A percentile compares a stretch with the other conserved stretches of the same genome.
Conservation (phyloP, 768 basidiomycete species). For the Agrocybe praecox region DNA sequence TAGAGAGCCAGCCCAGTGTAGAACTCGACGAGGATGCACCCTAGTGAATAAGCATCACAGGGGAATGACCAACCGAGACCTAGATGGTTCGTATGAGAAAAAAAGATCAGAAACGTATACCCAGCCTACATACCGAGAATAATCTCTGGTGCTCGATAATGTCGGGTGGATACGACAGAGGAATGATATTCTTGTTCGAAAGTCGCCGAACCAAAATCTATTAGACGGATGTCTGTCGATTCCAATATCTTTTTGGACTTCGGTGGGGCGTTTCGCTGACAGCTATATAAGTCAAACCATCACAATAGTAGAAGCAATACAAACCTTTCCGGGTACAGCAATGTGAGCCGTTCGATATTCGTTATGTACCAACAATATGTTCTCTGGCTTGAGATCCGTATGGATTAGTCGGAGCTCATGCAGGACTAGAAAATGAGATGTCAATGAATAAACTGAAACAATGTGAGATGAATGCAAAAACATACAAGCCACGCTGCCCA, state of each 20-base stretch:
- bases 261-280: constrained; percentile 64
- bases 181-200: constrained; percentile 99
- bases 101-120: not conserved
- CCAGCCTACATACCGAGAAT: constrained; percentile 76
- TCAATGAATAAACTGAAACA: constrained; percentile 18
- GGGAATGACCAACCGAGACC: constrained; percentile 98
- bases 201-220: constrained; percentile 98
- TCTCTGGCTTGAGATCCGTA: constrained; percentile 99
- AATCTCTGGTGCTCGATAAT: constrained; percentile 99
- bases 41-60: constrained; percentile 97
- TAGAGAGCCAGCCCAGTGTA: constrained; percentile 98
- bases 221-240: constrained; percentile 91
- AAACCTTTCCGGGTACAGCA: constrained; percentile 67
- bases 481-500: constrained; percentile 94
- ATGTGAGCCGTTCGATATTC: constrained; percentile 66
- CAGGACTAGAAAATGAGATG: constrained; percentile 57
- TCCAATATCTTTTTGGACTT: constrained; percentile 78
- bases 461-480: constrained; percentile 4
- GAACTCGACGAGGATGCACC: constrained; percentile 98
- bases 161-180: constrained; percentile 95
- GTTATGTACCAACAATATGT: constrained; percentile 92
- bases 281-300: constrained; percentile 9
- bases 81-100: constrained; percentile 33
- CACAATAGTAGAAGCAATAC: constrained; percentile 5
- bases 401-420: constrained; percentile 92